Percentiles rank a stretch among this genome's conserved stretches.
These are phyloP conservation scores for Malus hybrid DNA, from an alignment of 331 rosid genomes.

Conservation along the genomic window DNA sequence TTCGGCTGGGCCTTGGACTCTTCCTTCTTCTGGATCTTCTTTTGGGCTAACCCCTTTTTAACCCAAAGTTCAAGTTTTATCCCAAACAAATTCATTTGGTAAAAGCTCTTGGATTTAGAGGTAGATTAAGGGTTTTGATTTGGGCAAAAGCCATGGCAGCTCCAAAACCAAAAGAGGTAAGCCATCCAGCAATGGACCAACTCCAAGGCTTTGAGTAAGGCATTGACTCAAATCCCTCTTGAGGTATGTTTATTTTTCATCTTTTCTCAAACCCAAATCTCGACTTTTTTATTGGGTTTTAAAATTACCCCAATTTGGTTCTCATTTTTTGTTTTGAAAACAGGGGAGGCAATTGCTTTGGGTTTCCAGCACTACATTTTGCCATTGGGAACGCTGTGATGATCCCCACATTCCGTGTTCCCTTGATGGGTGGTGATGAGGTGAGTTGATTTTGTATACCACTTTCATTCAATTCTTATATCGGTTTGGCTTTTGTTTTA, in stretches of 20 bases:
- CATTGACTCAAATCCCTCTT: conserved; percentile 92
- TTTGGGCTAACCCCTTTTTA: no score
- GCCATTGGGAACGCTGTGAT: conserved; percentile 97
- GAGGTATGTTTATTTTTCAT: conserved; percentile 51
- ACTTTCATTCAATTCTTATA: neutral
- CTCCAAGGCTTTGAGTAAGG: conserved; percentile 98
- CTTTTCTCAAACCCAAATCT: conserved; percentile 13
- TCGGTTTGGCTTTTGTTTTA: neutral
- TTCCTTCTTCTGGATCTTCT: no score
- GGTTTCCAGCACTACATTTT: conserved; percentile 97
- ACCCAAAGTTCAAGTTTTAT: no score
- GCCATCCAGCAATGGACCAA: conserved; percentile 91
- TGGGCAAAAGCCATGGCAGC: conserved; percentile 49
- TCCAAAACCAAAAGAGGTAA: conserved; percentile 78
- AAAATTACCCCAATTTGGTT: neutral
- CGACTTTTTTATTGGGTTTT: neutral
- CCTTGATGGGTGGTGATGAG: conserved; percentile 89
- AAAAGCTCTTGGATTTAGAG: conserved; percentile 19
- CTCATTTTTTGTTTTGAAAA: conserved; percentile 18
- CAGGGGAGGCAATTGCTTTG: conserved; percentile 84
- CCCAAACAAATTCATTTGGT: no score
- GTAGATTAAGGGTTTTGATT: conserved; percentile 16
- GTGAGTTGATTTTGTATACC: conserved; percentile 37
- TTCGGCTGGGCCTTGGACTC: no score
- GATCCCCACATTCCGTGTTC: conserved; percentile 98